A percentile compares a stretch with the other conserved stretches of the same genome.
phyloP scores from a whole-genome alignment of 2,329 filamentous ascomycete species.

The Tolypocladium ovalisporum region DNA sequence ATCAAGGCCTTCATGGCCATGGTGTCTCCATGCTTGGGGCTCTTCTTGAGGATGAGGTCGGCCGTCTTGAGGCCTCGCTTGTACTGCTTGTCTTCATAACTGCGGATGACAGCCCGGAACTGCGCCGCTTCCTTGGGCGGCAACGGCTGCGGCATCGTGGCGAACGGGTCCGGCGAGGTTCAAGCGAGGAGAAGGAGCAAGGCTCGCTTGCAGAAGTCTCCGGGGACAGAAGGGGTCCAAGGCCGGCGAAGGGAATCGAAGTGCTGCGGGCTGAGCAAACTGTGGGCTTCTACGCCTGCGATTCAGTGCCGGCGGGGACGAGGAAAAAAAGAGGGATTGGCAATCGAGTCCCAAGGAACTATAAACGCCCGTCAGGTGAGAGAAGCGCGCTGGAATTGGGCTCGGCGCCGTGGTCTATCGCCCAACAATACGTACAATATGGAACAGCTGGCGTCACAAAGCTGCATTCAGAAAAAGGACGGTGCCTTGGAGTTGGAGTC shows the following conservation, averaged over 20 bases:
- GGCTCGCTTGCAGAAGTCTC: neutral
- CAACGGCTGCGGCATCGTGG: slow-evolving; percentile 59
- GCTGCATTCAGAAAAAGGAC: neutral
- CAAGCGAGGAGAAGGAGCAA: neutral
- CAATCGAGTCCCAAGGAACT: neutral
- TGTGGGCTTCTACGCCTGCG: neutral
- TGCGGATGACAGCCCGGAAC: slow-evolving; percentile 88
- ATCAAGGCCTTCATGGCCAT: slow-evolving; percentile 99
- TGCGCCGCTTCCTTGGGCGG: slow-evolving; percentile 84
- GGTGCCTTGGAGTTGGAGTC: slow-evolving; percentile 1
- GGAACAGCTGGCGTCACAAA: neutral
- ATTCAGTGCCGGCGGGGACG: neutral
- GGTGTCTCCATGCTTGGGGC: slow-evolving; percentile 93
- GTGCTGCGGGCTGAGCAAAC: neutral
- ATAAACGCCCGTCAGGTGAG: neutral
- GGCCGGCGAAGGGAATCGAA: neutral
- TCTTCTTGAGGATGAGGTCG: slow-evolving; percentile 91
- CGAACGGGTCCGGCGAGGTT: neutral
- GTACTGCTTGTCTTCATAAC: slow-evolving; percentile 98
- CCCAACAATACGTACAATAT: neutral
- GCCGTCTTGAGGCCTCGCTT: slow-evolving; percentile 89
- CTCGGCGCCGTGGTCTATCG: neutral
- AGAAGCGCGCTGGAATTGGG: neutral
- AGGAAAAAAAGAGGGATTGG: neutral
- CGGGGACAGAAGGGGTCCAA: neutral